Evolutionary conservation across 2,329 filamentous ascomycete genomes (phyloP).

Genomic region (Stylonectria norvegica): DNA sequence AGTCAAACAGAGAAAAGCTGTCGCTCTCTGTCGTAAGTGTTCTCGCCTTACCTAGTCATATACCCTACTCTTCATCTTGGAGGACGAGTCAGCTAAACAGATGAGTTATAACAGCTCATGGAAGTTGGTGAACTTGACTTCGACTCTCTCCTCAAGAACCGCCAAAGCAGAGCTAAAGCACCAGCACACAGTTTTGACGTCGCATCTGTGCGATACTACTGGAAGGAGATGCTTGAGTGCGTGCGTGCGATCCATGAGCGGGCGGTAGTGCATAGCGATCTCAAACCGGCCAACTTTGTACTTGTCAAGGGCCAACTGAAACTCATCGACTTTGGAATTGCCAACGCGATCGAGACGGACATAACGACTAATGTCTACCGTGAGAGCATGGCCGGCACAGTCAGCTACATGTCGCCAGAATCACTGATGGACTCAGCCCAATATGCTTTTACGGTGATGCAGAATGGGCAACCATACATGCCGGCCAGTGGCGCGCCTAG

Average conservation of each 20-base stretch:
- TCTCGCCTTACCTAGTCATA: not conserved
- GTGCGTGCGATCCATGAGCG: constrained; percentile 82
- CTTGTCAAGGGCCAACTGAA: constrained; percentile 87
- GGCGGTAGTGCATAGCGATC: constrained; percentile 93
- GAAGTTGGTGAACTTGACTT: constrained; percentile 95
- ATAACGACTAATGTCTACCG: constrained; percentile 97
- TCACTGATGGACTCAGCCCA: constrained; percentile 86
- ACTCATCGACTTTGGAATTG: constrained; percentile 97
- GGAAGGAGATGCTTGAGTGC: constrained; percentile 99
- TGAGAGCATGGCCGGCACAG: constrained; percentile 90
- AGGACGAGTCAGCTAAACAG: not conserved
- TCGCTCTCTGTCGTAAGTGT: constrained; percentile 76
- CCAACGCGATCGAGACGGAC: constrained; percentile 92
- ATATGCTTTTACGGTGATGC: too few relatives aligned
- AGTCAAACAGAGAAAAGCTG: constrained; percentile 89
- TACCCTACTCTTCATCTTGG: too few relatives aligned
- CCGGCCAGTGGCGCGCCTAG: constrained; percentile 54
- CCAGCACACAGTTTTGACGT: constrained; percentile 83
- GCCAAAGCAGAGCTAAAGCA: constrained; percentile 67
- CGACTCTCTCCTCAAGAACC: constrained; percentile 75
- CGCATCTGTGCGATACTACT: constrained; percentile 93
- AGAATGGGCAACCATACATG: constrained; percentile 67
- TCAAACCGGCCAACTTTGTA: constrained; percentile 97
- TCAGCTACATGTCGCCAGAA: constrained; percentile 98
- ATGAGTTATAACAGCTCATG: constrained; percentile 65